These are phyloP conservation scores for Saururus chinensis DNA, from an alignment of 164 flowering plant species.

Conservation along the genomic window DNA sequence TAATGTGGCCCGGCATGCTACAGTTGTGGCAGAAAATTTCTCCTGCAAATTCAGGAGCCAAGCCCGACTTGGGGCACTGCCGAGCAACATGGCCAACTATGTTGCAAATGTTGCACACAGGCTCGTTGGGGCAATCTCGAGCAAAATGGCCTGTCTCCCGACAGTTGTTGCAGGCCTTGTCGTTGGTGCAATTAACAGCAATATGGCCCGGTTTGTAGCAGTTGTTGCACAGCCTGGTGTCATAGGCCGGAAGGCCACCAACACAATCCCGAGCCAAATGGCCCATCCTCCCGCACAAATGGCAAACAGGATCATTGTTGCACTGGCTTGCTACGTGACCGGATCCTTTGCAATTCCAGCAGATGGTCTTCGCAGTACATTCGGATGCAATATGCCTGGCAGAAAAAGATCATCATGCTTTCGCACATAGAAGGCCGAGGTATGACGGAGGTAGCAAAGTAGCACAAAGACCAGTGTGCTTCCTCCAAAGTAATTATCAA, in stretches of 20 bases:
- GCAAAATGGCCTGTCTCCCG: conserved; percentile 51
- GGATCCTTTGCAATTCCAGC: conserved; percentile 60
- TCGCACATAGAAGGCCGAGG: neutral
- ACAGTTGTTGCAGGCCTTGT: conserved; percentile 48
- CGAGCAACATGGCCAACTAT: conserved; percentile 81
- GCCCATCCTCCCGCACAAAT: conserved; percentile 47
- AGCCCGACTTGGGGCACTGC: conserved; percentile 47
- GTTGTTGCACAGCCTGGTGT: conserved; percentile 42
- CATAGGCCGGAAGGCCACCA: conserved; percentile 21
- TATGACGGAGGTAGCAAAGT: neutral
- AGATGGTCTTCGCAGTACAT: conserved; percentile 40
- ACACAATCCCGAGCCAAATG: conserved; percentile 41
- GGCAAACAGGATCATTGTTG: conserved; percentile 49
- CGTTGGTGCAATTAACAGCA: conserved; percentile 41
- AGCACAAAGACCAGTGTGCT: neutral
- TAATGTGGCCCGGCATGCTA: conserved; percentile 33
- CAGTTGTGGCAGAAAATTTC: conserved; percentile 34
- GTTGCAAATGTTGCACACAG: conserved; percentile 55
- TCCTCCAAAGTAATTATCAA: neutral
- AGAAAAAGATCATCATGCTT: neutral
- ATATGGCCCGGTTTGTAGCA: conserved; percentile 47
- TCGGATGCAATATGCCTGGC: conserved; percentile 55
- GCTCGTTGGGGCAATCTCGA: conserved; percentile 48
- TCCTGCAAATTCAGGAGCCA: conserved; percentile 19
- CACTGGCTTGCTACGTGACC: conserved; percentile 58